Percentiles rank a stretch among this genome's conserved stretches.
These are phyloP conservation scores for Mycena kentingensis DNA, from an alignment of 768 basidiomycete genomes.

Conservation along the genomic window DNA sequence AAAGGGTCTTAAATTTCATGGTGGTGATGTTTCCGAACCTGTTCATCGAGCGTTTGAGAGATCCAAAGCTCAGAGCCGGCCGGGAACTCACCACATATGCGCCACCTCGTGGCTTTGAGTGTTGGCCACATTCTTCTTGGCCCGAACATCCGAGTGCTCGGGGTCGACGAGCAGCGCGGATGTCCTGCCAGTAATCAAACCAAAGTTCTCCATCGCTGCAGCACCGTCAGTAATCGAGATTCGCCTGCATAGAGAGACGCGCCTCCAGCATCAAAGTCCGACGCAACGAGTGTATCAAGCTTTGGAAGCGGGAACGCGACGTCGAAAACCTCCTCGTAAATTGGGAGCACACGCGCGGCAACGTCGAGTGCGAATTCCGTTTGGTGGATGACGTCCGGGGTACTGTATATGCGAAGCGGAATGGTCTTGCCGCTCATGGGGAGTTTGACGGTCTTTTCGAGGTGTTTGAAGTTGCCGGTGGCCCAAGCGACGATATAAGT, in stretches of 20 bases:
- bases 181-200: constrained; percentile 87
- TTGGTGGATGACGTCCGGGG: constrained; percentile 79
- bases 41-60: not conserved
- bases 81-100: constrained; percentile 68
- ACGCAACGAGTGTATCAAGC: constrained; percentile 88
- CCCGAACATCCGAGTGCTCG: constrained; percentile 67
- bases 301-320: constrained; percentile 93
- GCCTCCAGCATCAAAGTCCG: constrained; percentile 83
- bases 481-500: constrained; percentile 89
- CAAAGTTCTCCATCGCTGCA: constrained; percentile 65
- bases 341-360: constrained; percentile 75
- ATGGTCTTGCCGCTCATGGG: constrained; percentile 78
- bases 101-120: constrained; percentile 87
- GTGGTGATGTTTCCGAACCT: constrained; percentile 94
- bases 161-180: constrained; percentile 79
- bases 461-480: constrained; percentile 73
- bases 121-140: constrained; percentile 77
- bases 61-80: not conserved
- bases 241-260: constrained; percentile 19
- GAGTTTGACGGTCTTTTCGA: constrained; percentile 77
- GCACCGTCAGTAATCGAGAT: not conserved
- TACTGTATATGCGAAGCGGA: constrained; percentile 82
- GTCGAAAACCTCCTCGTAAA: constrained; percentile 93
- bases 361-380: constrained; percentile 87
- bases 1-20: no score